Base-by-base conservation (phyloP, 2,329 filamentous ascomycete species). In the Coniochaeta hoffmannii region DNA sequence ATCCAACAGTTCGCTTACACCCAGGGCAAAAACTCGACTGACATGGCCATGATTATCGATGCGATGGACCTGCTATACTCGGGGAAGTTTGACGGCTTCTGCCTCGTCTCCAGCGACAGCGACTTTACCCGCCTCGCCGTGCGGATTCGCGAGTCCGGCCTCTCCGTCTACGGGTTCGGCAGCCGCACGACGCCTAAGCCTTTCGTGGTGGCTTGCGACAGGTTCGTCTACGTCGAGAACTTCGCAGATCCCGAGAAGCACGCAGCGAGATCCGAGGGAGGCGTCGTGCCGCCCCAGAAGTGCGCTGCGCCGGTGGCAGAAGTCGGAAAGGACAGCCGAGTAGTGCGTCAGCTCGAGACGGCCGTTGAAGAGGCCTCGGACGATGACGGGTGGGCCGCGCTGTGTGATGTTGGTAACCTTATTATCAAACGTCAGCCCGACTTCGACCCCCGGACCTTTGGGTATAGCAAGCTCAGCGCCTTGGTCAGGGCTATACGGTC, bases 1-100 rank as follows among this genome's bases (percentile, higher is more conserved):
- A 65, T 71, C 2, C 68, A 71, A 56, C 69, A 71, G 53, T 71
- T 71, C 22, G 63, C 68, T 2, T 71, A 70, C 41, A 71, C 69
- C 0, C 44, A 57, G 0, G 67, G 68, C n/a, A 71, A 71, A 51
- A 71, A 70, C 41, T 57, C 68, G 5, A 49, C 44, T 3, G 44
- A 49, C 14, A 12, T n/a, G 44, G 44, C 44, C 44, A 49, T 49
- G 44, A 63, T 71, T 2, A 71, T 71, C 34, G 69, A 71, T 41
- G 69, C 69, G 30, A 71, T 71, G 69, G 69, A 71, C 55, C 60
- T 71, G 11, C 55, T 71, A 1, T 69, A 71, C 49, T 60, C 67
- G 0, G 60, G 63, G 35, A 62, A 61, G 4, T 69, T 69, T 31
- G 63, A 66, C 34, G 67, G 66, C 15, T 71, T 71, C 53, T 69